Evolutionary conservation across 345 rosid genomes (phyloP).

Genomic region (Euphorbia pulcherrima): DNA sequence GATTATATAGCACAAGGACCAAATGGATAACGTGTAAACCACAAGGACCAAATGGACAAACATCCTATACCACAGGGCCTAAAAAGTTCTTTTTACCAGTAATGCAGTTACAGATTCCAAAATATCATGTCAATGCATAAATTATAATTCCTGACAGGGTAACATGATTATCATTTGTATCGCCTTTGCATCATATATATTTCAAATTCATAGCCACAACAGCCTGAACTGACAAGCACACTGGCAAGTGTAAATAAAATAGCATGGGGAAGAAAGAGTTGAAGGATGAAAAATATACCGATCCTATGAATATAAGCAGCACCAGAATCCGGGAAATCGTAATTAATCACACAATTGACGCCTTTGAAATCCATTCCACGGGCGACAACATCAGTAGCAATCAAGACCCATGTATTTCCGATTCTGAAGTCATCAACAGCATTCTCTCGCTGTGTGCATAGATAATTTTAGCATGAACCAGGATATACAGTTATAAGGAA

Average conservation of each 20-base stretch:
- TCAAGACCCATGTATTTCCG: slow-evolving; percentile 85
- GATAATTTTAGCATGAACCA: slow-evolving; percentile 7
- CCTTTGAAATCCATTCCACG: slow-evolving; percentile 99
- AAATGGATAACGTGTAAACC: no score
- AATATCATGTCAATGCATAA: no score
- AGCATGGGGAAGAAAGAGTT: neutral
- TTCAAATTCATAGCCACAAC: neutral
- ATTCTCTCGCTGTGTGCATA: slow-evolving; percentile 59
- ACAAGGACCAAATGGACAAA: no score
- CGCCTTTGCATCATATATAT: no score
- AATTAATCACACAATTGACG: slow-evolving; percentile 82
- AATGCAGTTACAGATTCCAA: no score
- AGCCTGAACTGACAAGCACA: neutral
- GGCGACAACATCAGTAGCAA: slow-evolving; percentile 92
- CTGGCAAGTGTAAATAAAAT: neutral
- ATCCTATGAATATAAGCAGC: slow-evolving; percentile 92
- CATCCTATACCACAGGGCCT: no score
- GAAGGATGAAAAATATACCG: slow-evolving; percentile 44
- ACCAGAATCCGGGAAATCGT: slow-evolving; percentile 87
- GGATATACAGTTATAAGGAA: neutral
- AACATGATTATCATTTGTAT: no score
- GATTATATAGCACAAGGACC: no score
- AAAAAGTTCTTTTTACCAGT: no score
- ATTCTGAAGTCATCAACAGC: slow-evolving; percentile 79
- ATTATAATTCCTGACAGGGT: no score